Evolutionary conservation across 345 rosid species (phyloP).

Genomic region (Euphorbia lathyris): DNA sequence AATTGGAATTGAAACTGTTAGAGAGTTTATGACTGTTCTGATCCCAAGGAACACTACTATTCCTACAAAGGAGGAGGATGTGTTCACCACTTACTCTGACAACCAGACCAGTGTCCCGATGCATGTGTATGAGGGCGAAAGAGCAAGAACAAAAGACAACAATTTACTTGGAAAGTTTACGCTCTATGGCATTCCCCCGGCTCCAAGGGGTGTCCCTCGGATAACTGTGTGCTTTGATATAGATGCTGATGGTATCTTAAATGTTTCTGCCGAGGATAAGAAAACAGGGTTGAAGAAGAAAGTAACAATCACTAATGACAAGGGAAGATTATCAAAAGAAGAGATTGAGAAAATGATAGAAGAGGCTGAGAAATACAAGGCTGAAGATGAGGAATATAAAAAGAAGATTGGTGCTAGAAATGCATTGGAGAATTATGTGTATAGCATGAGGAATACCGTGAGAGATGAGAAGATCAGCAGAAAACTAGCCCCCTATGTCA

Average conservation of each 20-base stretch:
- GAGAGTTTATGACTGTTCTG: no score
- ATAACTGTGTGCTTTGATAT: constrained; percentile 19
- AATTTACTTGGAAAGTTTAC: constrained; percentile 18
- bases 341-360: constrained; percentile 26
- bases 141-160: constrained; percentile 20
- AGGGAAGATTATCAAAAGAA: constrained; percentile 25
- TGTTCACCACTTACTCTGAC: no score
- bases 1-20: no score
- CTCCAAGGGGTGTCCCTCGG: constrained; percentile 26
- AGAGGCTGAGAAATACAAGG: constrained; percentile 31
- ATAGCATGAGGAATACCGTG: constrained; percentile 22
- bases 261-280: constrained; percentile 25
- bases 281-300: constrained; percentile 24
- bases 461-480: constrained; percentile 21
- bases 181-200: constrained; percentile 20
- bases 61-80: no score
- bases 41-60: no score
- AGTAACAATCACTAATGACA: constrained; percentile 26
- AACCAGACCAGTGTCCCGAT: constrained; percentile 6
- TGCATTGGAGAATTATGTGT: constrained; percentile 23
- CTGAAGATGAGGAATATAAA: constrained; percentile 22
- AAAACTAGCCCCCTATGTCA: constrained; percentile 13
- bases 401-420: constrained; percentile 22
- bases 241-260: constrained; percentile 21
- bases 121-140: constrained; percentile 25